Evolutionary conservation across 352 stramenopile species (phyloP).

Genomic region (Phytophthora pseudosyringae): DNA sequence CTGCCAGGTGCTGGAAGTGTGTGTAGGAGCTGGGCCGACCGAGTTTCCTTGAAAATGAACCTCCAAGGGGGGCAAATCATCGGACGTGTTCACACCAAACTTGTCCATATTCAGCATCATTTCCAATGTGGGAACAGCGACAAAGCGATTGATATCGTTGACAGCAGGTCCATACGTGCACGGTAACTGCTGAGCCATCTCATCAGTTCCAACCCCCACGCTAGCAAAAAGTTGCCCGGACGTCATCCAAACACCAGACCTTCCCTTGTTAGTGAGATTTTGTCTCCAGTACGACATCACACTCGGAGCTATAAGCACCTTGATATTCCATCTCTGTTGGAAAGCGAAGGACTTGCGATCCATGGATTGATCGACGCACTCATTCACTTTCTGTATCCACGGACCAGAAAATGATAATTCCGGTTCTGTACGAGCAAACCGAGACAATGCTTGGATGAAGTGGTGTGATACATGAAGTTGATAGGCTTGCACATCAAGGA

Average conservation of each 20-base stretch:
- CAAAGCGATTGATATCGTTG: slow-evolving; percentile 55
- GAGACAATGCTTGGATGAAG: slow-evolving; percentile 44
- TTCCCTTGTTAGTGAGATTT: slow-evolving; percentile 13
- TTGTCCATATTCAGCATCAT: slow-evolving; percentile 76
- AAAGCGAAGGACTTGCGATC: slow-evolving; percentile 22
- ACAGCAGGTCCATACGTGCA: slow-evolving; percentile 22
- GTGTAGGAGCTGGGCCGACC: slow-evolving; percentile 39
- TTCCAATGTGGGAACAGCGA: slow-evolving; percentile 42
- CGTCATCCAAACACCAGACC: slow-evolving; percentile 52
- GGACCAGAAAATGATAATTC: slow-evolving; percentile 13
- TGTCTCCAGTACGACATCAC: slow-evolving; percentile 66
- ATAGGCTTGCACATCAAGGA: slow-evolving; percentile 76
- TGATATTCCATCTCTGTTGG: slow-evolving; percentile 44
- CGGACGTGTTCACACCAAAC: slow-evolving; percentile 56
- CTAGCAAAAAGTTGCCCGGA: slow-evolving; percentile 74
- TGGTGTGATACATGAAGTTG: slow-evolving; percentile 71
- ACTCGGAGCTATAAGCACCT: slow-evolving; percentile 73
- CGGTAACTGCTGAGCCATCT: slow-evolving; percentile 32
- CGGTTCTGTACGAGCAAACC: slow-evolving; percentile 33
- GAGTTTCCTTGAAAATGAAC: slow-evolving; percentile 52
- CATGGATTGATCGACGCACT: neutral
- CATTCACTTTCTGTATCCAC: slow-evolving; percentile 1
- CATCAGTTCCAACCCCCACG: slow-evolving; percentile 42
- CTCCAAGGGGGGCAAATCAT: slow-evolving; percentile 39
- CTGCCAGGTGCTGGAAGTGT: slow-evolving; percentile 59